A percentile compares a stretch with the other conserved stretches of the same genome.
Evolutionary conservation across 306 rosid species (phyloP).

Genomic region (Boehmeria nivea): DNA sequence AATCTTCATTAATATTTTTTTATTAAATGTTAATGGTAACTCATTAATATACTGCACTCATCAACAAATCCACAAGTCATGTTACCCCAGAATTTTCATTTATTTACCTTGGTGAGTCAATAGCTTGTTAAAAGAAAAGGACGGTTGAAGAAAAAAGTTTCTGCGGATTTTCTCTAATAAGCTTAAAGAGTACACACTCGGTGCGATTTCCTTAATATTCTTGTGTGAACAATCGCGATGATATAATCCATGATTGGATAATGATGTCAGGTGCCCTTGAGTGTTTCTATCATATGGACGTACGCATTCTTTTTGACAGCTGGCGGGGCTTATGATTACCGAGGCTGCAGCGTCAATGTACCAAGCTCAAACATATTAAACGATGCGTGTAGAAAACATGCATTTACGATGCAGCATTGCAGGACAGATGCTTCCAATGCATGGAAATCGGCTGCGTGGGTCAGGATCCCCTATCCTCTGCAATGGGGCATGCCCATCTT

Average conservation of each 20-base stretch:
- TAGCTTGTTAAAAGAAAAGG: too few species aligned
- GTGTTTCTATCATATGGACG: conserved; percentile 63
- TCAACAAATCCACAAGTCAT: too few species aligned
- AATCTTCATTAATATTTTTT: too few species aligned
- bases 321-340: conserved; percentile 82
- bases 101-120: too few species aligned
- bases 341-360: conserved; percentile 68
- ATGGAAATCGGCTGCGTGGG: conserved; percentile 66
- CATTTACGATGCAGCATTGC: conserved; percentile 77
- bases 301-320: conserved; percentile 87
- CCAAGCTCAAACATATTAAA: conserved; percentile 83
- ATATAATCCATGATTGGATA: neutral
- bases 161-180: too few species aligned
- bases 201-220: too few species aligned
- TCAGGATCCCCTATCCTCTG: conserved; percentile 77
- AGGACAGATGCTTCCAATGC: conserved; percentile 84
- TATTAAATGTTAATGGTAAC: too few species aligned
- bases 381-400: conserved; percentile 79
- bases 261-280: conserved; percentile 77
- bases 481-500: conserved; percentile 90
- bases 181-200: too few species aligned
- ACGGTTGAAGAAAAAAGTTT: too few species aligned
- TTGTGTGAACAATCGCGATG: too few species aligned
- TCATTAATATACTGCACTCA: too few species aligned
- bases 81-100: too few species aligned